Base-by-base conservation (phyloP, 495 filamentous ascomycete species). In the Geoglossum glabrum region DNA sequence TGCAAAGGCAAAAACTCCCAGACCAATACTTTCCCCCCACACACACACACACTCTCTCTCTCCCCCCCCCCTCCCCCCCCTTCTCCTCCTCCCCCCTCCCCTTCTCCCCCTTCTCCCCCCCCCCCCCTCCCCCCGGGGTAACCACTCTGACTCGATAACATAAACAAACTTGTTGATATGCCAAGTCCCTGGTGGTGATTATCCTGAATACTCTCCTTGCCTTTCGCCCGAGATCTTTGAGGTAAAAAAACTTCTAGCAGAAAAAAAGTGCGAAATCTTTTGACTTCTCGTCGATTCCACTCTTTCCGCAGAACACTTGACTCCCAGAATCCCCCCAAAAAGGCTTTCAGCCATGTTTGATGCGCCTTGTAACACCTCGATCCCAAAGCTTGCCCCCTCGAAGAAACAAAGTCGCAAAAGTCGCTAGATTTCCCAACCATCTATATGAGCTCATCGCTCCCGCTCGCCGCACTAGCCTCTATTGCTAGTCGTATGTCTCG, bases 361-460 rank as follows among this genome's bases (percentile, higher is more conserved):
- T 50, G 25, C 49, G 49, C 49, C 49, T 52, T 52, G 25, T 52
- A 52, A 52, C 49, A 52, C 49, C 49, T 52, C 49, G 30, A 52
- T 52, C 49, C 49, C 23, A 52, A 31, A 52, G 49, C 49, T 15
- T 21, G 15, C 17, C 17, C 4, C n/a, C 10, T 45, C n/a, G 40
- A 40, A 40, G 13, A 40, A 45, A 45, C n/a, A 3, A 45, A 21
- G 17, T 45, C 40, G n/a, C 40, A 21, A 45, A 19, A 9, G 23
- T 5, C 17, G 50, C 4, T n/a, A 25, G 11, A 21, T 54, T 0
- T 40, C n/a, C 33, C 36, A 15, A 13, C 36, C 17, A 21, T 21
- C 77, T 69, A 88, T 63, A 88, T 74, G 63, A 90, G 68, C 62
- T 87, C 85, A 66, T 93, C 87, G 60, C 76, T 80, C 34, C 82